These are phyloP conservation scores for Lizonia empirigonia DNA, from an alignment of 2,329 filamentous ascomycete species.

Conservation along the genomic window DNA sequence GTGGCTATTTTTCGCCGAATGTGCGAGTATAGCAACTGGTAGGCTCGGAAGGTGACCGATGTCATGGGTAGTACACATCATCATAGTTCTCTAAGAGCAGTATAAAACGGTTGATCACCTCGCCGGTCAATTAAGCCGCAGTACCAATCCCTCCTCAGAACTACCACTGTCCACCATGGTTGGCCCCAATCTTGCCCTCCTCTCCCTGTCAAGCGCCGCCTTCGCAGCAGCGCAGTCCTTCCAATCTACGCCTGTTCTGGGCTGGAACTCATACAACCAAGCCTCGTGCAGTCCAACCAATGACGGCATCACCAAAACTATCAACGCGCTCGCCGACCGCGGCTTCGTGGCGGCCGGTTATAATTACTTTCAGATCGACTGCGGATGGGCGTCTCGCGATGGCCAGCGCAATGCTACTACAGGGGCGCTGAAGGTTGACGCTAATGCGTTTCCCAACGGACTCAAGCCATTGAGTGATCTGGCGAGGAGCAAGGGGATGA, in stretches of 20 bases:
- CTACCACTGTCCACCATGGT: slow-evolving; percentile 28
- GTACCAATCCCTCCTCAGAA: no score
- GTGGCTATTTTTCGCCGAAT: neutral
- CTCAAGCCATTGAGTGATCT: slow-evolving; percentile 26
- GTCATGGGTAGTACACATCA: neutral
- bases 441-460: slow-evolving; percentile 22
- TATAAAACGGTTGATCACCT: neutral
- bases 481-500: slow-evolving; percentile 30
- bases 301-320: slow-evolving; percentile 23
- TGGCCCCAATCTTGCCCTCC: slow-evolving; percentile 11
- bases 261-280: slow-evolving; percentile 30
- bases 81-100: neutral
- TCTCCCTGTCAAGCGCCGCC: slow-evolving; percentile 25
- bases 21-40: neutral
- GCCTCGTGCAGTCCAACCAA: slow-evolving; percentile 24
- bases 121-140: neutral
- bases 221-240: slow-evolving; percentile 22
- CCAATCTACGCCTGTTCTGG: slow-evolving; percentile 25
- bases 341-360: slow-evolving; percentile 27
- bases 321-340: slow-evolving; percentile 24
- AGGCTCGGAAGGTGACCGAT: neutral
- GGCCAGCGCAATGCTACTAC: slow-evolving; percentile 24
- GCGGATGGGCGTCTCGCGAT: slow-evolving; percentile 26
- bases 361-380: slow-evolving; percentile 29
- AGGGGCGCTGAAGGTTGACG: slow-evolving; percentile 22